phyloP scores from a whole-genome alignment of 2,329 filamentous ascomycete species.

The Diaporthe sp. region DNA sequence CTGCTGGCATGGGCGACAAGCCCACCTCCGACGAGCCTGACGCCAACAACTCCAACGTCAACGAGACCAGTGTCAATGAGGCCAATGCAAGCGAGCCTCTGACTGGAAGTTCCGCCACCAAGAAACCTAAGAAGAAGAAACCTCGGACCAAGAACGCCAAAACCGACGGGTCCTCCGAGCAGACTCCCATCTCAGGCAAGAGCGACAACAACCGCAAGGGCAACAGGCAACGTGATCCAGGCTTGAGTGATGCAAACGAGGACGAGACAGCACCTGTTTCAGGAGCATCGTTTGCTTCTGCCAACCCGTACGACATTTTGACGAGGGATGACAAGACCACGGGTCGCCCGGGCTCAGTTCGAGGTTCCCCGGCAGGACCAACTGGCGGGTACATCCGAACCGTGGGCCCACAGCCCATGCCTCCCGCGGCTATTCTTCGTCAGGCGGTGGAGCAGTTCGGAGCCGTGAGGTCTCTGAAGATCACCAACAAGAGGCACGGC shows the following conservation, averaged over 20 bases:
- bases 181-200: background rate
- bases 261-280: background rate
- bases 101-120: too few relatives aligned
- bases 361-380: background rate
- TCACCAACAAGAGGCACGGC: background rate
- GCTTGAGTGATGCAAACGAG: background rate
- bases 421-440: background rate
- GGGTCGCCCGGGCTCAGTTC: background rate
- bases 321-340: background rate
- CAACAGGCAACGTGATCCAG: background rate
- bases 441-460: slow-evolving; percentile 25
- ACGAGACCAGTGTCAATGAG: background rate
- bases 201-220: background rate
- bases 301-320: background rate
- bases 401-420: background rate
- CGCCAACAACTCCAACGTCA: background rate
- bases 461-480: background rate
- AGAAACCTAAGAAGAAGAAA: background rate
- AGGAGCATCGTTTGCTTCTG: background rate
- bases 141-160: background rate
- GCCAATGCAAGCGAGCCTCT: background rate
- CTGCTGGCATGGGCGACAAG: background rate
- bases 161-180: background rate
- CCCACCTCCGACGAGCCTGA: background rate
- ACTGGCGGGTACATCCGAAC: slow-evolving; percentile 5